These are phyloP conservation scores for Remersonia thermophila DNA, from an alignment of 2,329 filamentous ascomycete genomes.

Conservation along the genomic window DNA sequence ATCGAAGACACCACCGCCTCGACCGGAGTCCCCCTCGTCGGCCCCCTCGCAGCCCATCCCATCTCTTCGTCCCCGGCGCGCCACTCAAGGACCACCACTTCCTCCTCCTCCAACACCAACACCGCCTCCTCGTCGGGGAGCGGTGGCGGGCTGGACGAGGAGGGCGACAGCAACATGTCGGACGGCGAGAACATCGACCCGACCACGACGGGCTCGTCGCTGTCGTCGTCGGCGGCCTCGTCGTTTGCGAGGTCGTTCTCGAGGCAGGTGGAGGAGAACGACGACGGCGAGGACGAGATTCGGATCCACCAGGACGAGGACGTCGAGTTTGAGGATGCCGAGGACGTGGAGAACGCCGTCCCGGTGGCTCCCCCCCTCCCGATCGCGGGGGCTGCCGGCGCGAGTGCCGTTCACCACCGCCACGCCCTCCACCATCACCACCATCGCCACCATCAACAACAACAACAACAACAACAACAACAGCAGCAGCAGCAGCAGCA, in stretches of 20 bases:
- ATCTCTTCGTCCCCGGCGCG: too few species aligned
- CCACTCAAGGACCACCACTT: conserved; percentile 2
- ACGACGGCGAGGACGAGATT: conserved; percentile 7
- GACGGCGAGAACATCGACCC: conserved; percentile 43
- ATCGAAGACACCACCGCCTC: conserved; percentile 34
- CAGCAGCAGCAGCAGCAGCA: too few species aligned
- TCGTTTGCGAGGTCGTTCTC: not conserved
- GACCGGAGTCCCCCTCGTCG: too few species aligned
- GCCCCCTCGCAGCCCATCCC: too few species aligned
- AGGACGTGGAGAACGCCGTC: conserved; percentile 16
- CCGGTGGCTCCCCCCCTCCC: too few species aligned
- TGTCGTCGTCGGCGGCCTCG: conserved; percentile 3
- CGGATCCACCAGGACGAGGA: conserved; percentile 11
- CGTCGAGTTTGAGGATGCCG: conserved; percentile 17
- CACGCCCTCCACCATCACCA: too few species aligned
- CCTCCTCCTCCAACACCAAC: too few species aligned
- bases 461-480: too few species aligned
- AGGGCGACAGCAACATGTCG: conserved; percentile 21
- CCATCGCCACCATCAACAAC: too few species aligned
- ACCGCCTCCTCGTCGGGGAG: too few species aligned
- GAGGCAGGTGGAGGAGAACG: conserved; percentile 7
- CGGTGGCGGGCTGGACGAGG: not conserved
- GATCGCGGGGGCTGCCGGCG: too few species aligned
- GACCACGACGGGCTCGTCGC: conserved; percentile 10
- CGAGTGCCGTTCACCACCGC: too few species aligned